Base-by-base conservation (phyloP, 441 rosid genomes). In the Codiaeum variegatum region DNA sequence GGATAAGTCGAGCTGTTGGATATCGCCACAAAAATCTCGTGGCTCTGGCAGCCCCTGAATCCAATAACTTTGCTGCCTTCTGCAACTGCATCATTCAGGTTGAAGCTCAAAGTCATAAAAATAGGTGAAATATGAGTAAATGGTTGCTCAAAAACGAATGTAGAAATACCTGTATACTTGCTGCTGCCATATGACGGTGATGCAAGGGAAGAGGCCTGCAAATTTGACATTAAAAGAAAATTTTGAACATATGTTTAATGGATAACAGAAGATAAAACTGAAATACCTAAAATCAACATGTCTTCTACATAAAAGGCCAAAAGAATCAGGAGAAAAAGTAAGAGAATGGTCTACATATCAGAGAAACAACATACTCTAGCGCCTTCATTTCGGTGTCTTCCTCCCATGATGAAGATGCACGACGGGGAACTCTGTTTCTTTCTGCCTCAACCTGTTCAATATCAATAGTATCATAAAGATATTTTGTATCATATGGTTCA, bases 1-100 rank as follows among this genome's bases (percentile, higher is more conserved):
- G 74, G 73, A 82, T 76, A 51, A 96, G 79, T 52, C 98, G 91
- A 68, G 99, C 98, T 62, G 86, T 83, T n/a, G 99, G 99, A 80
- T 96, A 93, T 73, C 91, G 94, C 98, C 97, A 93, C 68, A 96
- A 90, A 81, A 96, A 96, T 81, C 97, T 85, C 0, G 96, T 96
- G 77, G 94, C 99, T 84, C 98, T 90, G 69, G 90, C 99, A 76
- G 97, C 97, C 49, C 97, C 98, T 4, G 97, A 83, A 80, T 96
- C 98, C 79, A 96, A 81, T 40, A 93, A 62, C 77, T 93, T 96
- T 66, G 96, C 98, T 32, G 95, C 97, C 83, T 87, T 96, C 69
- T 93, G 97, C 82, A 96, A 81, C 99, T 93, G 90, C 77, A 76
- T 10, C 32, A 73, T 69, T 11, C 44, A 40, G 44, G 62, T 71